Conservation (phyloP, 202 grass and related monocot genomes). For the Saccharum hybrid region DNA sequence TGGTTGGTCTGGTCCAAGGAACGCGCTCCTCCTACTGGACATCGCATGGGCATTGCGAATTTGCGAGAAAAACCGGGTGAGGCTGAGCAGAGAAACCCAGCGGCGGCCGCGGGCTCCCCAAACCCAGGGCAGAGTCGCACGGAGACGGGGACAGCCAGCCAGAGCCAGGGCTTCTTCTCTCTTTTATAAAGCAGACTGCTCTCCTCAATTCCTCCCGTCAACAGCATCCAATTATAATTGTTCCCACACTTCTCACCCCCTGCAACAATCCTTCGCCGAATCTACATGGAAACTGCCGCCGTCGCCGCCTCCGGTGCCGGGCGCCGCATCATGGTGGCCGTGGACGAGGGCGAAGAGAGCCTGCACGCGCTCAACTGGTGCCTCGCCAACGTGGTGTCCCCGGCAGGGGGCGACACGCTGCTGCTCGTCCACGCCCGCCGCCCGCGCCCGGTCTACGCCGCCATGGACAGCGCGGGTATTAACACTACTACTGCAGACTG, state of each 20-base stretch:
- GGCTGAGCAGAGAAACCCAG: too few species aligned
- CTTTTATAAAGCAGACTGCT: neutral
- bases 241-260: neutral
- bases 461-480: constrained; percentile 59
- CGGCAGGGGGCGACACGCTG: constrained; percentile 41
- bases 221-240: neutral
- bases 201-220: neutral
- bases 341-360: constrained; percentile 65
- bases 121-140: too few species aligned
- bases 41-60: too few species aligned
- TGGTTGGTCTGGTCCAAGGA: too few species aligned
- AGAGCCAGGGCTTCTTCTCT: neutral
- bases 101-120: too few species aligned
- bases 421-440: constrained; percentile 56
- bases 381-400: constrained; percentile 50
- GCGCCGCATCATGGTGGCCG: constrained; percentile 53
- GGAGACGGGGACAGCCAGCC: too few species aligned
- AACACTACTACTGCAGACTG: too few species aligned
- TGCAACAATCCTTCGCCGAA: neutral
- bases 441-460: constrained; percentile 59
- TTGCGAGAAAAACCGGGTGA: too few species aligned
- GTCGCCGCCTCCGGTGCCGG: neutral
- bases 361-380: constrained; percentile 58
- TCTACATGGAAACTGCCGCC: neutral
- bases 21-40: too few species aligned